Percentiles rank a stretch among this genome's conserved stretches.
Conservation (phyloP, 1,284 basidiomycete species). For the Bjerkandera adusta region DNA sequence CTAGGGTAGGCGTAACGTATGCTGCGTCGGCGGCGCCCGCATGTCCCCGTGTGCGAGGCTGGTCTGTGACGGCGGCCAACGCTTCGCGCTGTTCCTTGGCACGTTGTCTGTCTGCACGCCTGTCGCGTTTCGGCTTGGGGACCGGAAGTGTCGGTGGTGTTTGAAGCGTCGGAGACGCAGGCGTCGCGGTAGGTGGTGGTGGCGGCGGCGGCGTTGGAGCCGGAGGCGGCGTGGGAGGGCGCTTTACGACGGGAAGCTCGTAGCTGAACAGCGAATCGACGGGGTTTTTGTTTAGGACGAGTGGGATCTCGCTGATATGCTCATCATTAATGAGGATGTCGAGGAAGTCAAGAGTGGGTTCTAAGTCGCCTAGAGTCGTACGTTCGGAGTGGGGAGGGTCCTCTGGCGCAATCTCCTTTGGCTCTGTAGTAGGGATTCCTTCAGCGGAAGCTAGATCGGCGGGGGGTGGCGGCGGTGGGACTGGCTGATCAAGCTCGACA, state of each 20-base stretch:
- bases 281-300: slow-evolving; percentile 56
- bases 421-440: no score
- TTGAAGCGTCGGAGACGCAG: slow-evolving; percentile 3
- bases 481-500: slow-evolving; percentile 48
- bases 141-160: slow-evolving; percentile 18
- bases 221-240: slow-evolving; percentile 30
- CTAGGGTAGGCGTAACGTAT: no score
- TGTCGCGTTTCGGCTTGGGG: slow-evolving; percentile 39
- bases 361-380: slow-evolving; percentile 60
- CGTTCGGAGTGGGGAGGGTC: background rate
- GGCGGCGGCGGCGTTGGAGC: slow-evolving; percentile 33
- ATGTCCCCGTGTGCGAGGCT: background rate
- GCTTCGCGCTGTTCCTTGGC: slow-evolving; percentile 8
- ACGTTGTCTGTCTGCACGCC: slow-evolving; percentile 35
- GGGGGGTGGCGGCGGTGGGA: slow-evolving; percentile 12
- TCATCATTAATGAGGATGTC: slow-evolving; percentile 52
- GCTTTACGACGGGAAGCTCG: slow-evolving; percentile 62
- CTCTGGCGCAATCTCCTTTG: background rate
- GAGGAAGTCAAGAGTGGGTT: slow-evolving; percentile 58
- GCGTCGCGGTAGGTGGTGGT: slow-evolving; percentile 28
- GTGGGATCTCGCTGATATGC: slow-evolving; percentile 47
- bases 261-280: slow-evolving; percentile 68
- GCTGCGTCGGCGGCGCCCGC: slow-evolving; percentile 45
- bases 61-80: background rate
- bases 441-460: background rate